Evolutionary conservation across 2,329 filamentous ascomycete genomes (phyloP).

Genomic region (Blastomyces gilchristii): DNA sequence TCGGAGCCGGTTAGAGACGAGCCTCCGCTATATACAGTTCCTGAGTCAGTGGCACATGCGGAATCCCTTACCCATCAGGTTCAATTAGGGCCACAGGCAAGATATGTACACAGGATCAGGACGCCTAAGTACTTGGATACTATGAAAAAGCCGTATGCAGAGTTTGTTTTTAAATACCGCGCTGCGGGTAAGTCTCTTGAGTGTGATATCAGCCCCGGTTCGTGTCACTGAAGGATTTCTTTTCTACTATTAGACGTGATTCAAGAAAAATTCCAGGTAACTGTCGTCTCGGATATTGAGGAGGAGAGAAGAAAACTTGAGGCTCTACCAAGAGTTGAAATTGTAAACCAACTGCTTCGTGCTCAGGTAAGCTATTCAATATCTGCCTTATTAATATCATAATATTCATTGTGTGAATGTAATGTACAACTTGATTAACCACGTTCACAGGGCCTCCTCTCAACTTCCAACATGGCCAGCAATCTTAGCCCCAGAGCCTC

Average conservation of each 20-base stretch:
- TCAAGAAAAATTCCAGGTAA: conserved; percentile 14
- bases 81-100: conserved; percentile 21
- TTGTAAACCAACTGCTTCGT: conserved; percentile 18
- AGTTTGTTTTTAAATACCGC: conserved; percentile 28
- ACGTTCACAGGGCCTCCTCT: not conserved
- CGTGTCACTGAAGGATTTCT: not conserved
- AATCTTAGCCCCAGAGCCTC: not conserved
- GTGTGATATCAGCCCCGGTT: not conserved
- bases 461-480: not conserved
- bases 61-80: conserved; percentile 23
- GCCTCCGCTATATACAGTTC: conserved; percentile 17
- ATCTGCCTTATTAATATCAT: not conserved
- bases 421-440: not conserved
- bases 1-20: conserved; percentile 11
- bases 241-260: conserved; percentile 12
- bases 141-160: conserved; percentile 24
- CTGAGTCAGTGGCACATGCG: conserved; percentile 13
- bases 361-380: conserved; percentile 12
- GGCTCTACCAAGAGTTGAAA: conserved; percentile 14
- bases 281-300: conserved; percentile 14
- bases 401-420: not conserved
- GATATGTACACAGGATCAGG: conserved; percentile 23
- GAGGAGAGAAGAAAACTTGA: conserved; percentile 17
- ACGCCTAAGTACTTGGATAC: conserved; percentile 23
- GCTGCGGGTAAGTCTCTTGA: conserved; percentile 11